phyloP scores from a whole-genome alignment of 2,329 filamentous ascomycete genomes.

The Aspergillus latus region DNA sequence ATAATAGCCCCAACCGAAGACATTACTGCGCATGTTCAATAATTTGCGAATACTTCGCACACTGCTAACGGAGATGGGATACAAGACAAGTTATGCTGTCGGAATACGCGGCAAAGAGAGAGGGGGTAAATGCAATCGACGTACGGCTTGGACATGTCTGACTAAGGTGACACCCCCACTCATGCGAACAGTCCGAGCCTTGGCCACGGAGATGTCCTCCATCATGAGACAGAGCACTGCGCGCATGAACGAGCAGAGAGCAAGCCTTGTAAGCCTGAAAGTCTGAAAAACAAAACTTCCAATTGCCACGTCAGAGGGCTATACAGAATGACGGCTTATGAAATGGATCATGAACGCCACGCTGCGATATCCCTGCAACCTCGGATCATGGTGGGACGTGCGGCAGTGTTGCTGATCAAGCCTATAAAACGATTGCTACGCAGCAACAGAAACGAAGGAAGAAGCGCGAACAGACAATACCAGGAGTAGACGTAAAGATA shows the following conservation, averaged over 20 bases:
- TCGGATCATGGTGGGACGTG: conserved; percentile 10
- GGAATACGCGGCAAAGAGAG: neutral
- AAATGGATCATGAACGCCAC: conserved; percentile 9
- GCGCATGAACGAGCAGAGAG: neutral
- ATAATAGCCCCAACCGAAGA: neutral
- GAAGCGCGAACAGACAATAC: neutral
- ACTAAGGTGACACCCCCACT: neutral
- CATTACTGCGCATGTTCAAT: neutral
- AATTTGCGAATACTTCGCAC: neutral
- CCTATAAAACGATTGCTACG: conserved; percentile 4
- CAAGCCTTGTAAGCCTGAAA: too few relatives aligned
- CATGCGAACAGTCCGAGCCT: neutral
- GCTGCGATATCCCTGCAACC: conserved; percentile 20
- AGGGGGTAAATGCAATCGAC: too few relatives aligned
- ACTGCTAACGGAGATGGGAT: neutral
- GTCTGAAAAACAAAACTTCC: neutral
- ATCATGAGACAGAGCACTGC: neutral
- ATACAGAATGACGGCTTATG: conserved; percentile 1
- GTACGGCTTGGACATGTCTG: too few relatives aligned
- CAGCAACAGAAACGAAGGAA: conserved; percentile 6
- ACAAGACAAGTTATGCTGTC: neutral
- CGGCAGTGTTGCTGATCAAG: conserved; percentile 1
- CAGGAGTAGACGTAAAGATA: neutral
- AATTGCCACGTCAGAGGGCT: conserved; percentile 22
- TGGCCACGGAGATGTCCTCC: conserved; percentile 3